Conservation (phyloP, 2,329 filamentous ascomycete genomes). For the Ceratocystiopsis brevicomis region DNA sequence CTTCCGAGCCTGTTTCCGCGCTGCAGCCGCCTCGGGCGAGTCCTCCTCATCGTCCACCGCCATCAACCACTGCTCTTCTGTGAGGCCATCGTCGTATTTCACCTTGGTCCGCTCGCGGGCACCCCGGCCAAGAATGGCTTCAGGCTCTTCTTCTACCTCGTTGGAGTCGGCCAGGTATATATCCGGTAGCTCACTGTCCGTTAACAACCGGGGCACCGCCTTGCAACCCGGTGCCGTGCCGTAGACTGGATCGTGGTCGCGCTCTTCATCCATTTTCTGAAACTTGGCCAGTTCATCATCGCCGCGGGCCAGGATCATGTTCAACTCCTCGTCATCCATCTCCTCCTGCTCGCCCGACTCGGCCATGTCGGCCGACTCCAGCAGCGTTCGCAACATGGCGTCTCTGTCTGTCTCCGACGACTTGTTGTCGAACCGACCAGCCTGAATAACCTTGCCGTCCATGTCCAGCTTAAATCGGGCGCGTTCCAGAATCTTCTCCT, state of each 20-base stretch:
- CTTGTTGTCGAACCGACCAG: conserved; percentile 98
- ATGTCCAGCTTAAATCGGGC: conserved; percentile 97
- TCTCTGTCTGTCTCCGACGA: conserved; percentile 97
- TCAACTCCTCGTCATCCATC: conserved; percentile 96
- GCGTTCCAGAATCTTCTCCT: conserved; percentile 95
- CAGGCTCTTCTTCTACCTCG: conserved; percentile 63
- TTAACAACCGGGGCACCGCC: conserved; percentile 60
- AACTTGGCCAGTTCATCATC: conserved; percentile 64
- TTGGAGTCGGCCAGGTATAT: conserved; percentile 83
- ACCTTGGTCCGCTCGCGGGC: conserved; percentile 88
- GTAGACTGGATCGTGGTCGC: conserved; percentile 47
- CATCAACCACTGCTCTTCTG: conserved; percentile 97
- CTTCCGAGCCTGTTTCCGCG: conserved; percentile 70
- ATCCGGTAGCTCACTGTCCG: conserved; percentile 74
- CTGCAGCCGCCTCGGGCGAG: conserved; percentile 77
- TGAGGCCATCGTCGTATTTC: conserved; percentile 90
- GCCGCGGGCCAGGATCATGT: conserved; percentile 77
- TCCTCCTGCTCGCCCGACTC: conserved; percentile 67
- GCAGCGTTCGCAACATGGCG: conserved; percentile 79
- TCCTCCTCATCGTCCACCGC: conserved; percentile 96
- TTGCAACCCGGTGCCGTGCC: conserved; percentile 46
- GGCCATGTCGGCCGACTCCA: conserved; percentile 62
- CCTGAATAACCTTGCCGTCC: conserved; percentile 98
- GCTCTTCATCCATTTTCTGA: conserved; percentile 65
- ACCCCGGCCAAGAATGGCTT: conserved; percentile 62